A percentile compares a stretch with the other conserved stretches of the same genome.
Conservation (phyloP, 768 basidiomycete genomes). For the Suillus lakei region DNA sequence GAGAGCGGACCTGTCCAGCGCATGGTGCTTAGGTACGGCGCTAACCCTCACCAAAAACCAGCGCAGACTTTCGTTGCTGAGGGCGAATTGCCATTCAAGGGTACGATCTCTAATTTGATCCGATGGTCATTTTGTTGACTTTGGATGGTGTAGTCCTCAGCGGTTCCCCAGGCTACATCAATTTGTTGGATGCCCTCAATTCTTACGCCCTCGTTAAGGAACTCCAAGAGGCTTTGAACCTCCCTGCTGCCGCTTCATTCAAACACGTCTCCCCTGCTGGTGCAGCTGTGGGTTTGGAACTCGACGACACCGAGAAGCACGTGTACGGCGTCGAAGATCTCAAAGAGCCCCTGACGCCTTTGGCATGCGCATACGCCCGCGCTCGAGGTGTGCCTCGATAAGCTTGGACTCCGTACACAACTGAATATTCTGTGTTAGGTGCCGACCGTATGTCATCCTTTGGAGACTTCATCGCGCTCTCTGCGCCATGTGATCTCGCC, state of each 20-base stretch:
- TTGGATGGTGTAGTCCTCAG: conserved; percentile 64
- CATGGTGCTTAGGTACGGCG: conserved; percentile 89
- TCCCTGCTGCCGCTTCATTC: conserved; percentile 98
- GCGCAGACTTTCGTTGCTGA: conserved; percentile 93
- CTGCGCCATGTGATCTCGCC: conserved; percentile 88
- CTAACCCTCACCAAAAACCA: conserved; percentile 98
- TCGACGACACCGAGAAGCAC: conserved; percentile 84
- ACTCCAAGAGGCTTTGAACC: conserved; percentile 80
- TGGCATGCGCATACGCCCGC: conserved; percentile 94
- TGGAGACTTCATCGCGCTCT: conserved; percentile 97
- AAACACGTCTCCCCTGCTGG: conserved; percentile 99
- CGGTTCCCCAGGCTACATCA: conserved; percentile 98
- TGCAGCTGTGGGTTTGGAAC: conserved; percentile 86
- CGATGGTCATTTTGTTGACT: conserved; percentile 7
- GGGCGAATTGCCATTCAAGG: conserved; percentile 93
- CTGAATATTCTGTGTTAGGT: conserved; percentile 47
- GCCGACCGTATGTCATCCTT: conserved; percentile 99
- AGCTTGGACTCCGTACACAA: not conserved
- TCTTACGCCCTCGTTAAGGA: conserved; percentile 96
- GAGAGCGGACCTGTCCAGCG: conserved; percentile 82
- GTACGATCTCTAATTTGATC: conserved; percentile 40
- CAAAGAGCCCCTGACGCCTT: conserved; percentile 84
- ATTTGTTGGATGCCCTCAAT: conserved; percentile 95
- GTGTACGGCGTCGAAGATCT: conserved; percentile 97
- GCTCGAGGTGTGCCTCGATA: conserved; percentile 71